phyloP scores from a whole-genome alignment of 139 green algal species.

The Micractinium sp. region DNA sequence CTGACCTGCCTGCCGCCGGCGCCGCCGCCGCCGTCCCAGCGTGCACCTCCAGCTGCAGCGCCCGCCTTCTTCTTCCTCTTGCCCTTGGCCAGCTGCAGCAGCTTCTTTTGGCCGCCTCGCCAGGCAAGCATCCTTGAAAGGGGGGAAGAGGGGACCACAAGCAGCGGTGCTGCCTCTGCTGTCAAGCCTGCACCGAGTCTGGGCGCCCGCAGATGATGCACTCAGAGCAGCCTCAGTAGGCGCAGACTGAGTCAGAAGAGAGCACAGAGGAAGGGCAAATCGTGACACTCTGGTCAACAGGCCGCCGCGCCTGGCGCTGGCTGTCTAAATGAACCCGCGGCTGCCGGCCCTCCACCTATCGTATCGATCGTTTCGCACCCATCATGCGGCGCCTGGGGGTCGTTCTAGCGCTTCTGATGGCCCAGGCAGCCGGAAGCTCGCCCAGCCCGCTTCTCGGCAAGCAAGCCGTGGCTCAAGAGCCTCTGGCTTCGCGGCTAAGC shows the following conservation, averaged over 20 bases:
- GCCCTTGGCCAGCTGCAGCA: neutral
- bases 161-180: neutral
- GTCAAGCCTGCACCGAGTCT: neutral
- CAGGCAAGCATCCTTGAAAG: neutral
- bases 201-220: no score
- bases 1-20: neutral
- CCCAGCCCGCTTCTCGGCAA: neutral
- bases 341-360: no score
- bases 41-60: neutral
- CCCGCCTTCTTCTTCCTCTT: neutral
- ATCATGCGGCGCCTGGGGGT: neutral
- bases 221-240: no score
- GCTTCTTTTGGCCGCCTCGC: neutral
- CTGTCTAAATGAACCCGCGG: neutral
- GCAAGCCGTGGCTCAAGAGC: neutral
- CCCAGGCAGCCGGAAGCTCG: neutral
- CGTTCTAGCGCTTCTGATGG: neutral
- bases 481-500: neutral
- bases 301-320: neutral
- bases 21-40: neutral
- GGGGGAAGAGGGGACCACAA: no score
- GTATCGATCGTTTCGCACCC: neutral
- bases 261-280: no score
- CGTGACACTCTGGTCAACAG: no score
- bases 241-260: no score